Conservation (phyloP, 371 early-diverging fungal genomes). For the Synchytrium microbalum region DNA sequence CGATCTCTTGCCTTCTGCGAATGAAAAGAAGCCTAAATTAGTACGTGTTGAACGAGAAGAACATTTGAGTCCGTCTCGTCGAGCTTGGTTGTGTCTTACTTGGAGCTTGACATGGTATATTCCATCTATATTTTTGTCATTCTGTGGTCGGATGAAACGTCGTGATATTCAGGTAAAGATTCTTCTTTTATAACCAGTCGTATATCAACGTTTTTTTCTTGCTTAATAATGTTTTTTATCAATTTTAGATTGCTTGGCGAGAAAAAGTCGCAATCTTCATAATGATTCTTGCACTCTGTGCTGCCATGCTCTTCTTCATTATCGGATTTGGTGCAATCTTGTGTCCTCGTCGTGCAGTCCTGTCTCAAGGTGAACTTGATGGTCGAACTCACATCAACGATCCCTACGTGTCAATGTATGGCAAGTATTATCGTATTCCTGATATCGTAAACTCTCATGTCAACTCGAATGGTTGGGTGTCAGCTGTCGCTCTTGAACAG, state of each 20-base stretch:
- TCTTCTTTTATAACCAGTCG: neutral
- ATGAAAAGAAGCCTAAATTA: slow-evolving; percentile 12
- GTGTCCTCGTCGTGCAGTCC: slow-evolving; percentile 76
- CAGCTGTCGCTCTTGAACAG: neutral
- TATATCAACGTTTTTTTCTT: neutral
- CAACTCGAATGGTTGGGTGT: neutral
- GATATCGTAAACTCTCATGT: slow-evolving; percentile 15
- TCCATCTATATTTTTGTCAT: slow-evolving; percentile 52
- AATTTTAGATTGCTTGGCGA: slow-evolving; percentile 74
- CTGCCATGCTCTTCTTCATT: slow-evolving; percentile 80
- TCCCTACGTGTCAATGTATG: slow-evolving; percentile 34
- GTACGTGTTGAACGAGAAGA: slow-evolving; percentile 8
- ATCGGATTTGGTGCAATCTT: slow-evolving; percentile 76
- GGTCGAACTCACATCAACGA: slow-evolving; percentile 13
- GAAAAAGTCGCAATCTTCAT: slow-evolving; percentile 91
- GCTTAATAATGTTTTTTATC: too few species aligned
- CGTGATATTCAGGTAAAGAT: slow-evolving; percentile 63
- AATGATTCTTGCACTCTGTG: slow-evolving; percentile 73
- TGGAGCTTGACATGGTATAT: slow-evolving; percentile 86
- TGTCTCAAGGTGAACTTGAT: slow-evolving; percentile 40
- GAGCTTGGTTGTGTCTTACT: slow-evolving; percentile 70
- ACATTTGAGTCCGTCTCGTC: slow-evolving; percentile 21
- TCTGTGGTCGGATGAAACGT: slow-evolving; percentile 70
- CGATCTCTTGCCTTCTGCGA: slow-evolving; percentile 12
- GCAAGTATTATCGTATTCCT: slow-evolving; percentile 27